These are phyloP conservation scores for Kwoniella dejecticola DNA, from an alignment of 768 basidiomycete species.

Conservation along the genomic window DNA sequence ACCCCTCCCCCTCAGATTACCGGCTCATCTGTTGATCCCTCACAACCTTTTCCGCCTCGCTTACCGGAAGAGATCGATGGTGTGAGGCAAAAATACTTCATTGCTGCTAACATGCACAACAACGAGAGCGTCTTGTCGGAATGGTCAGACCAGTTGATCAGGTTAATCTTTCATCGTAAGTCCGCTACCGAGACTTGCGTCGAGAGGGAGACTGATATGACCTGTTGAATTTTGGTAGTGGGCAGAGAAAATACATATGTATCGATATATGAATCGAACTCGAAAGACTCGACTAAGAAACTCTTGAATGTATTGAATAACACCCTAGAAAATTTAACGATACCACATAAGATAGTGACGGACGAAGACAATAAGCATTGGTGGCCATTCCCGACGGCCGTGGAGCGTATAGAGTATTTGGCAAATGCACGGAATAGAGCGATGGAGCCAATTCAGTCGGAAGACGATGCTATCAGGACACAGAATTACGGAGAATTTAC, in stretches of 20 bases:
- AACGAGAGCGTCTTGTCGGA: slow-evolving; percentile 57
- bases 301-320: slow-evolving; percentile 49
- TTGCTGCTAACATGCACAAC: slow-evolving; percentile 59
- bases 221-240: slow-evolving; percentile 26
- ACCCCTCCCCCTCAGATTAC: neutral
- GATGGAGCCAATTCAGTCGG: slow-evolving; percentile 59
- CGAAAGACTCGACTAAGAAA: slow-evolving; percentile 50
- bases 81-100: slow-evolving; percentile 28
- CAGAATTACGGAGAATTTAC: slow-evolving; percentile 10
- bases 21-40: neutral
- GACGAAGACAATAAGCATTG: slow-evolving; percentile 34
- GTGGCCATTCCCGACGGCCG: slow-evolving; percentile 40
- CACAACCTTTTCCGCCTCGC: neutral
- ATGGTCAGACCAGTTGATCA: slow-evolving; percentile 56
- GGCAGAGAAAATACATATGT: slow-evolving; percentile 59
- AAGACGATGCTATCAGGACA: slow-evolving; percentile 33
- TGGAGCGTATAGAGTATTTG: slow-evolving; percentile 56
- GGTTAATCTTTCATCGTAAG: slow-evolving; percentile 30
- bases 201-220: neutral
- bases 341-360: slow-evolving; percentile 52
- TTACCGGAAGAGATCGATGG: neutral
- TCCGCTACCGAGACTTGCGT: neutral
- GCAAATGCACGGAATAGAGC: slow-evolving; percentile 58
- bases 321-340: slow-evolving; percentile 38
- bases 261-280: slow-evolving; percentile 58